Evolutionary conservation across 805 yeast species (phyloP).

Genomic region (Candida ponderosae): DNA sequence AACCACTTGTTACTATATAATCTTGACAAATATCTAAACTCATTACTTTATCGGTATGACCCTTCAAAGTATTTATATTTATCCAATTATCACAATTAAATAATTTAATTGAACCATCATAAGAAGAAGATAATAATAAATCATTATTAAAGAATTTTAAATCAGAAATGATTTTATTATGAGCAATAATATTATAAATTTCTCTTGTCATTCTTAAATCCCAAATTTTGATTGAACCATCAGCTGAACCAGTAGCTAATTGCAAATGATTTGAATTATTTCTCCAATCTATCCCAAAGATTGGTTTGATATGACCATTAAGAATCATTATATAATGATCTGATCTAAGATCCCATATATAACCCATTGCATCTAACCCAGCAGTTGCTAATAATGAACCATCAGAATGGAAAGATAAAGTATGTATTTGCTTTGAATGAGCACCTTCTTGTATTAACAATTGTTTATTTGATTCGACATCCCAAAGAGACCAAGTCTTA

Average conservation of each 20-base stretch:
- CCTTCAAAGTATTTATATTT: conserved; percentile 40
- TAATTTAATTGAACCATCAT: conserved; percentile 59
- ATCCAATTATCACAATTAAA: conserved; percentile 72
- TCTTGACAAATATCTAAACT: conserved; percentile 49
- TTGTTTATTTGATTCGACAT: conserved; percentile 39
- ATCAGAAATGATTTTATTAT: conserved; percentile 62
- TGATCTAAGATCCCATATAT: conserved; percentile 81
- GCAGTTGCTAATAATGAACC: conserved; percentile 73
- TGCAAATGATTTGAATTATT: conserved; percentile 49
- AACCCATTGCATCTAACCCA: conserved; percentile 66
- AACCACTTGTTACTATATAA: conserved; percentile 57
- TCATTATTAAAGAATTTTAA: conserved; percentile 38
- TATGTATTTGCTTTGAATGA: conserved; percentile 65
- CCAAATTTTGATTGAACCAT: conserved; percentile 77
- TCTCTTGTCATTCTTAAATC: conserved; percentile 55
- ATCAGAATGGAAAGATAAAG: conserved; percentile 60
- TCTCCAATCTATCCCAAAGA: conserved; percentile 68
- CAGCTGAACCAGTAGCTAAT: conserved; percentile 79
- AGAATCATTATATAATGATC: conserved; percentile 58
- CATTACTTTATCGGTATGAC: conserved; percentile 66
- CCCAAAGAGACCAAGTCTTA: conserved; percentile 88
- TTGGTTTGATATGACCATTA: conserved; percentile 63
- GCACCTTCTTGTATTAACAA: conserved; percentile 70
- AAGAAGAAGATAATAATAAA: conserved; percentile 53
- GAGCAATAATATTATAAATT: conserved; percentile 57